Conservation (phyloP, 805 yeast genomes). For the Maudiozyma bulderi region DNA sequence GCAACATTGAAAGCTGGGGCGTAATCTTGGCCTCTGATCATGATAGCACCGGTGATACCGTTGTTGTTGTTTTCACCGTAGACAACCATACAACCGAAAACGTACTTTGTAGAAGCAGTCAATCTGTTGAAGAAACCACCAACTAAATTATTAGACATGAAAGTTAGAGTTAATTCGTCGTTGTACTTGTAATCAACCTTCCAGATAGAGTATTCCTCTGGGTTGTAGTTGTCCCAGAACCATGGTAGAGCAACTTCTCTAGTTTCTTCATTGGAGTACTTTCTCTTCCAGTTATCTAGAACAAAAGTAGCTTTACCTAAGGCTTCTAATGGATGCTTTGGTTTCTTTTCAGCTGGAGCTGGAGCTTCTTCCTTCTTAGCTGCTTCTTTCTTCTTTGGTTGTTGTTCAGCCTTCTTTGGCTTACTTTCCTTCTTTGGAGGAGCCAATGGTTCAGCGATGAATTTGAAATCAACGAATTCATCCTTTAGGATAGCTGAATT, state of each 20-base stretch:
- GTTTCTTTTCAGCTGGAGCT: conserved; percentile 48
- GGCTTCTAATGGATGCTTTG: conserved; percentile 84
- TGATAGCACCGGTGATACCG: conserved; percentile 91
- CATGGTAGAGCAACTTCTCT: conserved; percentile 90
- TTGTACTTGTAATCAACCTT: conserved; percentile 94
- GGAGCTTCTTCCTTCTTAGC: conserved; percentile 24
- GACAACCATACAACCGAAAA: conserved; percentile 90
- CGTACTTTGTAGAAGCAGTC: conserved; percentile 80
- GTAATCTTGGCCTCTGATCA: conserved; percentile 89
- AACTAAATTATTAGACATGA: conserved; percentile 96
- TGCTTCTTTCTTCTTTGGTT: conserved; percentile 11
- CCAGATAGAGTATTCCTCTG: conserved; percentile 90
- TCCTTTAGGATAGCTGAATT: conserved; percentile 38
- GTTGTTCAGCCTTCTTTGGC: conserved; percentile 24
- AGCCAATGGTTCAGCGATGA: conserved; percentile 55
- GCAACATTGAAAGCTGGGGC: conserved; percentile 95
- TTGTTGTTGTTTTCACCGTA: conserved; percentile 98
- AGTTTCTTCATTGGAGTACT: conserved; percentile 94
- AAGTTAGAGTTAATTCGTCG: conserved; percentile 92
- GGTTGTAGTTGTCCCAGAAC: conserved; percentile 95
- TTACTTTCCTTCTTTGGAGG: conserved; percentile 52
- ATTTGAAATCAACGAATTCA: conserved; percentile 42
- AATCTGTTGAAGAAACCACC: conserved; percentile 98
- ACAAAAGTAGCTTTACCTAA: conserved; percentile 63
- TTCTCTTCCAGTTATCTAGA: conserved; percentile 92